Evolutionary conservation across 2,329 filamentous ascomycete genomes (phyloP).

Genomic region (Ceratocystis eucalypticola): DNA sequence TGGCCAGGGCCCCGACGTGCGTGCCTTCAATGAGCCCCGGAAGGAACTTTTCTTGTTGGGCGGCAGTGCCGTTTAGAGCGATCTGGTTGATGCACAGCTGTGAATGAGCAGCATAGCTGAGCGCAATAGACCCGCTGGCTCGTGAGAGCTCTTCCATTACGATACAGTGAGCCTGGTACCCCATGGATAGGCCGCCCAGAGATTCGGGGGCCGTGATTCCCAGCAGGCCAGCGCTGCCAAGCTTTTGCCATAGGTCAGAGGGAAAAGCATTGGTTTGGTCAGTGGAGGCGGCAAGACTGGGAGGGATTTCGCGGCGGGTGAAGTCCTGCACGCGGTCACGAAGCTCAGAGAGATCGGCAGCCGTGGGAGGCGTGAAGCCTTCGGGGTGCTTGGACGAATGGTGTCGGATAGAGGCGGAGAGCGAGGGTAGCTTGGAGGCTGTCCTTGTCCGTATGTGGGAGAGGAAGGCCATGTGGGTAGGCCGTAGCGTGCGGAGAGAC

Average conservation of each 20-base stretch:
- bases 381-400: constrained; percentile 47
- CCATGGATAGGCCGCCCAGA: constrained; percentile 78
- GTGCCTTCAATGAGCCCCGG: constrained; percentile 70
- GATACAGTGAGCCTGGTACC: constrained; percentile 91
- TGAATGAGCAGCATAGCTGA: constrained; percentile 91
- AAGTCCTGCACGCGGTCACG: constrained; percentile 82
- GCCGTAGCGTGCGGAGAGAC: constrained; percentile 2
- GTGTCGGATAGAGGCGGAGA: constrained; percentile 28
- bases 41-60: constrained; percentile 70
- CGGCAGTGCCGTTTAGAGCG: constrained; percentile 67
- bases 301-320: constrained; percentile 70
- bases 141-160: constrained; percentile 91
- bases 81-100: constrained; percentile 96
- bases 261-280: constrained; percentile 83
- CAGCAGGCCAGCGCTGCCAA: constrained; percentile 81
- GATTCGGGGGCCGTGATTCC: constrained; percentile 90
- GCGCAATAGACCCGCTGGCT: constrained; percentile 67
- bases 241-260: constrained; percentile 79
- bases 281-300: constrained; percentile 68
- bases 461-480: constrained; percentile 17
- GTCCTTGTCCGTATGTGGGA: constrained; percentile 3
- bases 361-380: constrained; percentile 54
- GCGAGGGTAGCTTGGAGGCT: constrained; percentile 17
- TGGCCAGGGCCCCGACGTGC: constrained; percentile 75
- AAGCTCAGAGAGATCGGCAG: constrained; percentile 64